Evolutionary conservation across 345 rosid species (phyloP), one percentile per base, ranked within the genome.

Genomic region (Gynandropsis gynandra): DNA sequence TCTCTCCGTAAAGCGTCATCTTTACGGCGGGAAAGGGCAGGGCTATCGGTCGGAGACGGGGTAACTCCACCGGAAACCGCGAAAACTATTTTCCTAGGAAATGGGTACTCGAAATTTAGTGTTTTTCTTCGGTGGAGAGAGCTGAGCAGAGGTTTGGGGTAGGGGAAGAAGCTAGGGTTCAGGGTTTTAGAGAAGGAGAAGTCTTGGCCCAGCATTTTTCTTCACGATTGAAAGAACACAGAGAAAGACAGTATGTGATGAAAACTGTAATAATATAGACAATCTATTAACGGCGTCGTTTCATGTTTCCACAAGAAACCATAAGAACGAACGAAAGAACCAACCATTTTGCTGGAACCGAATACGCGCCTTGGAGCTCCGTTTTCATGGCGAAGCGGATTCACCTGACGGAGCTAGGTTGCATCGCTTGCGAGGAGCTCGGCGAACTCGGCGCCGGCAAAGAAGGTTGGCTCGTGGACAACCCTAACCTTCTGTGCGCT

Each of bases 401-500:
- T 41, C 78, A 78, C 75, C 57, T 75, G 69, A 80, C 86, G 58
- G 93, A 87, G 56, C 77, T 87, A 7, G 95, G 95, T 20, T 87
- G 95, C 81, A 72, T 92, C 50, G 95, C 94, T 10, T 76, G 85
- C 64, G 80, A 76, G 40, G 96, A 85, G 52, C 83, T 87, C 31
- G 59, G 68, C 35, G 87, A 87, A 11, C 68, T 92, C 29, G 95
- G 96, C 20, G 95, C 98, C 2, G 98, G 98, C 1, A 82, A 81
- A 62, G 96, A 92, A 67, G 93, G 95, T 1, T 87, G 98, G 98
- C 82, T 87, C 1, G 81, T 68, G 17, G 72, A 85, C 39, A 74
- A 74, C 20, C 84, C 89, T 0, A 71, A 69, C 59, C 70, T 87
- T 18, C 65, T 72, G 4, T 79, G 79, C 72, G 87, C 98, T 1